Evolutionary conservation across 306 rosid species (phyloP).

Genomic region (Cyclanthera cordifolia): DNA sequence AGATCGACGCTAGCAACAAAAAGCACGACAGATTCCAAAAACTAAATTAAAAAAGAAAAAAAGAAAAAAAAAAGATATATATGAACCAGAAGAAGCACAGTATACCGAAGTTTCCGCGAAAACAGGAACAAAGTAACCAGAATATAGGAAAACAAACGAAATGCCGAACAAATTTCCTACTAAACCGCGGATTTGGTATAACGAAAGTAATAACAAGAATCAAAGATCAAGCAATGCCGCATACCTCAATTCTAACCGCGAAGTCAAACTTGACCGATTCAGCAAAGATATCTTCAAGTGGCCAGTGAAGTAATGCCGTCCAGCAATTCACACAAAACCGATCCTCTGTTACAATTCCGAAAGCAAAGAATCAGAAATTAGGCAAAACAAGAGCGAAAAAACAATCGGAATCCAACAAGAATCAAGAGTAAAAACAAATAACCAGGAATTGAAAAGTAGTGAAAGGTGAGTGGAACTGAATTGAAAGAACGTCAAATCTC

Average conservation of each 20-base stretch:
- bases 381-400: background rate
- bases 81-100: too few relatives aligned
- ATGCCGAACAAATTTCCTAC: background rate
- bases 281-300: background rate
- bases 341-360: background rate
- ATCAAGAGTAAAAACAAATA: background rate
- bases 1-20: background rate
- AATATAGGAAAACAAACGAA: background rate
- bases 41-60: too few relatives aligned
- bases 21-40: background rate
- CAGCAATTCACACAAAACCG: background rate
- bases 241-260: background rate
- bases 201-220: background rate
- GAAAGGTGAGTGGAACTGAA: background rate
- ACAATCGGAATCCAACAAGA: background rate
- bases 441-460: background rate
- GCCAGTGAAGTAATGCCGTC: background rate
- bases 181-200: background rate
- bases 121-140: conserved; percentile 2
- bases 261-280: conserved; percentile 10
- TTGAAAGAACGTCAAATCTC: background rate
- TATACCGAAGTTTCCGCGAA: background rate
- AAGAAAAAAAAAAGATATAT: too few relatives aligned
- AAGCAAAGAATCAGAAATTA: background rate
- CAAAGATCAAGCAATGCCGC: background rate